A percentile compares a stretch with the other conserved stretches of the same genome.
These are phyloP conservation scores for Cairneyella variabilis DNA, from an alignment of 495 filamentous ascomycete genomes.

Conservation along the genomic window DNA sequence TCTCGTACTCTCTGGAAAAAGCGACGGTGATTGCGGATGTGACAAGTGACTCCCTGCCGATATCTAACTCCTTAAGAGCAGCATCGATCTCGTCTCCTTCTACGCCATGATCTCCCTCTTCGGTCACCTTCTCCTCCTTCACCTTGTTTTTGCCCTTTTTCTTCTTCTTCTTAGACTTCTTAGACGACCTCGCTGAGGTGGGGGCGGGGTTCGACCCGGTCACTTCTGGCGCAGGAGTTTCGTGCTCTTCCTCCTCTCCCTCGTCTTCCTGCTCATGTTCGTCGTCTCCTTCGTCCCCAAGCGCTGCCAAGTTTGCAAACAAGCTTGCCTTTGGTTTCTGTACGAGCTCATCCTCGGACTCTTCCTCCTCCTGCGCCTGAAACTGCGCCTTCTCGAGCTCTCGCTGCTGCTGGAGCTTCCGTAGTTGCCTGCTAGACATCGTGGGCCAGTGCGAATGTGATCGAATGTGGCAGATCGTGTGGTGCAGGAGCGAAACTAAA, in stretches of 20 bases:
- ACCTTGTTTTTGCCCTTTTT: slow-evolving; percentile 45
- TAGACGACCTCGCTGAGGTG: slow-evolving; percentile 31
- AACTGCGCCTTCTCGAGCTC: slow-evolving; percentile 18
- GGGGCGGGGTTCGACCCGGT: slow-evolving; percentile 14
- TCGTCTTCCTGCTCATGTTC: slow-evolving; percentile 29
- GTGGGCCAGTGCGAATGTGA: too few species aligned
- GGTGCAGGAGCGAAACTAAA: too few species aligned
- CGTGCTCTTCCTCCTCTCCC: slow-evolving; percentile 53
- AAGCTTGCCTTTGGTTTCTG: slow-evolving; percentile 33
- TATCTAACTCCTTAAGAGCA: slow-evolving; percentile 63
- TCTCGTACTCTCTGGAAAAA: slow-evolving; percentile 30
- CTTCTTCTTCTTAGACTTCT: slow-evolving; percentile 59
- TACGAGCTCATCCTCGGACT: slow-evolving; percentile 40
- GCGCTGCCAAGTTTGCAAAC: slow-evolving; percentile 49
- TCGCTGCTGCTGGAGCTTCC: slow-evolving; percentile 73
- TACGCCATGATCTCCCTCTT: slow-evolving; percentile 38
- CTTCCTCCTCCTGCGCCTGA: slow-evolving; percentile 34
- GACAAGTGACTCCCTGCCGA: slow-evolving; percentile 19
- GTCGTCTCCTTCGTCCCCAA: slow-evolving; percentile 37
- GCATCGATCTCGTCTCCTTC: slow-evolving; percentile 77
- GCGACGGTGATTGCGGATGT: slow-evolving; percentile 13
- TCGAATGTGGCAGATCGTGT: too few species aligned
- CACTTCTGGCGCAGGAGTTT: slow-evolving; percentile 34
- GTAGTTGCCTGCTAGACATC: slow-evolving; percentile 82
- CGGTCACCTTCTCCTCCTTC: slow-evolving; percentile 24